Evolutionary conservation across 129 eudicot genomes (phyloP), one percentile per base, ranked within the genome.

Genomic region (Flaveria sonorensis): DNA sequence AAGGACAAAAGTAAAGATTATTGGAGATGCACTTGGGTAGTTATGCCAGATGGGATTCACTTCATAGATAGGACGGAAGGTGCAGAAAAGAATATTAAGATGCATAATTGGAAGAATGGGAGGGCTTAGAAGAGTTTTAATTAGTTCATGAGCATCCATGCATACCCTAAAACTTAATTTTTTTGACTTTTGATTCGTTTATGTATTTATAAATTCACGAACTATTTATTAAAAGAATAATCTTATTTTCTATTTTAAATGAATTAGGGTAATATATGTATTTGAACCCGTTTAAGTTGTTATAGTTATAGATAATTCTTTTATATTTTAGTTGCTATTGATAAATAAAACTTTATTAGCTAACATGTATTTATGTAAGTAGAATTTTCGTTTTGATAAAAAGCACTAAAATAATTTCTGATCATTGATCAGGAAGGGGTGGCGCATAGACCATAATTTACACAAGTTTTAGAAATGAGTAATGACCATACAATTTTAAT

Each of bases 21-120:
- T 55, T 80, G 83, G 83, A 71, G 70, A 71, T 82, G 85, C 70
- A 70, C 42, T 14, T 82, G 85, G 85, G 12, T 76, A 43, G 7
- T 82, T 30, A 42, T 30, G 56, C 12, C 6, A 1, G 85, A 82
- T 39, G 85, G 85, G 39, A 71, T 82, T 77, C 72, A 77, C 53
- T 13, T 71, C 1, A 10, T 50, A 28, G 62, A 80, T 73, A 40
- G 79, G 14, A 24, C 8, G 0, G n/a, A 45, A 6, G 79, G 76
- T 26, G 52, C 1, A 2, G 62, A 14, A 11, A 26, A 52, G 1
- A 36, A 73, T 16, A 3, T 36, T 28, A 80, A 80, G 69, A 74
- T 73, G 65, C 18, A 82, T 53, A 73, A 51, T 8, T 82, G 82
- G 85, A 72, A 59, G 36, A 8, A 45, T 45, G 48, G 13, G 48